phyloP scores from a whole-genome alignment of 495 filamentous ascomycete species.

The Jackrogersella minutella region DNA sequence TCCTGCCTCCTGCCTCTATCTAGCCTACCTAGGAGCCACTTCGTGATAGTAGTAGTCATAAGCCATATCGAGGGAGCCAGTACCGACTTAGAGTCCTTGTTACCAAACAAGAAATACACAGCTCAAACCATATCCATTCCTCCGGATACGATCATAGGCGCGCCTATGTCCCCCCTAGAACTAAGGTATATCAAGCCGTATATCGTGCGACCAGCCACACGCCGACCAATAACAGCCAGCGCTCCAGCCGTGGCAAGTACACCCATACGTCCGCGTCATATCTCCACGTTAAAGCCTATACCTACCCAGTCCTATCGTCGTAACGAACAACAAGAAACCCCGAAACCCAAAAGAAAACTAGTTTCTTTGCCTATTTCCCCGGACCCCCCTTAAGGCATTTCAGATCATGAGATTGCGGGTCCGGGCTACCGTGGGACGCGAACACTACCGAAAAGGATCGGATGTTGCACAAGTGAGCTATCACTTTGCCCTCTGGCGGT shows the following conservation, averaged over 20 bases:
- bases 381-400: background rate
- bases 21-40: background rate
- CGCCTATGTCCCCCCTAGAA: background rate
- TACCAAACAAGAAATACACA: background rate
- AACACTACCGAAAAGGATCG: slow-evolving; percentile 13
- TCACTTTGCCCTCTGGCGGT: slow-evolving; percentile 20
- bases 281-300: background rate
- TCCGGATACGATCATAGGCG: background rate
- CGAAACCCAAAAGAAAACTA: background rate
- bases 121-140: background rate
- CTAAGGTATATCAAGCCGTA: background rate
- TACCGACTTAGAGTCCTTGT: background rate
- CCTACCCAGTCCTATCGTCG: background rate
- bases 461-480: slow-evolving; percentile 26
- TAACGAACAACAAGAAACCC: background rate
- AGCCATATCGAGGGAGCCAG: background rate
- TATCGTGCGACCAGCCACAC: background rate
- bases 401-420: slow-evolving; percentile 27
- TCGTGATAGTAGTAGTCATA: background rate
- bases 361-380: slow-evolving; percentile 1
- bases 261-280: background rate
- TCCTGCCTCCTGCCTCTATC: background rate
- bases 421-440: slow-evolving; percentile 10
- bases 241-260: too few relatives aligned
- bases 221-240: background rate